These are phyloP conservation scores for Collybia sp. DNA, from an alignment of 768 basidiomycete species.

Conservation along the genomic window DNA sequence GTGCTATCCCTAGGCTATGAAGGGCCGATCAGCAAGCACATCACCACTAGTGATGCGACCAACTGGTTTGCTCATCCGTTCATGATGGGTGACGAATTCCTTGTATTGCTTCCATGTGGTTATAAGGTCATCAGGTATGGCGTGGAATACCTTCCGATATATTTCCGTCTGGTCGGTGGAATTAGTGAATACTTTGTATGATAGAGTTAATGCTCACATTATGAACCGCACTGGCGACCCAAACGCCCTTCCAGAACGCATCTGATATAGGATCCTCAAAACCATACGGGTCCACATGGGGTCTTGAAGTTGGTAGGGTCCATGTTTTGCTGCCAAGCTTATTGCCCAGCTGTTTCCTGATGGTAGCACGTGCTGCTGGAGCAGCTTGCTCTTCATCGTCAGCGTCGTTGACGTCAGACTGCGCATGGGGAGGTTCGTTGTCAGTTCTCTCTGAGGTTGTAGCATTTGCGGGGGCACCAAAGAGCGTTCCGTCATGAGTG, in stretches of 20 bases:
- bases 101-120: constrained; percentile 95
- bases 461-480: constrained; percentile 54
- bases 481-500: constrained; percentile 38
- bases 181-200: constrained; percentile 8
- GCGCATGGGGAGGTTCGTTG: constrained; percentile 43
- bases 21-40: constrained; percentile 7
- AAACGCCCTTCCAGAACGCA: constrained; percentile 85
- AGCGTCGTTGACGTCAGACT: constrained; percentile 35
- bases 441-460: constrained; percentile 34
- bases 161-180: constrained; percentile 73
- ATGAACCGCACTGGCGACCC: constrained; percentile 82
- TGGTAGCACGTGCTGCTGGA: constrained; percentile 40
- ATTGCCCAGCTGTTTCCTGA: constrained; percentile 49
- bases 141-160: constrained; percentile 92
- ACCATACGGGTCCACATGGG: constrained; percentile 65
- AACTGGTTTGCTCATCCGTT: constrained; percentile 68
- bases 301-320: constrained; percentile 63
- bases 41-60: constrained; percentile 15
- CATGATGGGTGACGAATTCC: constrained; percentile 75
- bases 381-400: constrained; percentile 47
- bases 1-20: constrained; percentile 37
- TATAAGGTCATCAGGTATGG: constrained; percentile 87
- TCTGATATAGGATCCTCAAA: constrained; percentile 91
- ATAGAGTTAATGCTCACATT: constrained; percentile 55
- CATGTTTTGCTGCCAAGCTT: constrained; percentile 52